Conservation (phyloP, 1,284 basidiomycete genomes). For the Testicularia cyperi region DNA sequence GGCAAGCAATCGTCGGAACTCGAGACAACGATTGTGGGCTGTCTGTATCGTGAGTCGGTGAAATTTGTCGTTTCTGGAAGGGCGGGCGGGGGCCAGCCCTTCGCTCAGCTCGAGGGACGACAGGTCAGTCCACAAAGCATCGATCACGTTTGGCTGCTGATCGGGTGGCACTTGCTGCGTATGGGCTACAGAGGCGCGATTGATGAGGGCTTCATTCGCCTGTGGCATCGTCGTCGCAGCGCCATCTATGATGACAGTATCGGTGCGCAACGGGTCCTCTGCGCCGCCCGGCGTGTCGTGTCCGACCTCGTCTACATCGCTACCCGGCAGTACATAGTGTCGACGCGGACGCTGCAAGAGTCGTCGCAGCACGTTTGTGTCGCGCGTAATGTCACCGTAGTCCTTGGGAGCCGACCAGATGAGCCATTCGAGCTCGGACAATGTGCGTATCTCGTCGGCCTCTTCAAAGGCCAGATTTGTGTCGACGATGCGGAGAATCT, state of each 20-base stretch:
- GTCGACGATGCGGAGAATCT: conserved; percentile 46
- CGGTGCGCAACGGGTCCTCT: no score
- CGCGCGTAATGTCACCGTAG: conserved; percentile 44
- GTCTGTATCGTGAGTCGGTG: conserved; percentile 28
- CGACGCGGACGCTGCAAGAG: conserved; percentile 27
- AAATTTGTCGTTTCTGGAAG: conserved; percentile 35
- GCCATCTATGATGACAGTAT: no score
- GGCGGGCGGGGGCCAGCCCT: conserved; percentile 25
- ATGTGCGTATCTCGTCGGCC: conserved; percentile 46
- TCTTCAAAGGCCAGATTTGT: conserved; percentile 53
- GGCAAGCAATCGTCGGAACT: conserved; percentile 13
- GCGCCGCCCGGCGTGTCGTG: no score
- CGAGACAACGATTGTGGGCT: conserved; percentile 8
- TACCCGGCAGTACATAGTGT: no score
- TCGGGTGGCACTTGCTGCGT: neutral
- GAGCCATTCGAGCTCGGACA: conserved; percentile 45
- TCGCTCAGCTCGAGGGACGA: conserved; percentile 19
- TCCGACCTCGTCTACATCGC: no score
- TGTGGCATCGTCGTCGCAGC: no score
- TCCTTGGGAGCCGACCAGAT: conserved; percentile 50
- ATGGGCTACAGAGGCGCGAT: neutral
- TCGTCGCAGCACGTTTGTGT: conserved; percentile 35
- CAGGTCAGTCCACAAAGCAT: conserved; percentile 22
- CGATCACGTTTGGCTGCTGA: conserved; percentile 2
- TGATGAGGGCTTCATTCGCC: no score